Percentiles rank a stretch among this genome's conserved stretches.
Evolutionary conservation across 140 eudicot genomes (phyloP).

Genomic region (Cichorium intybus): DNA sequence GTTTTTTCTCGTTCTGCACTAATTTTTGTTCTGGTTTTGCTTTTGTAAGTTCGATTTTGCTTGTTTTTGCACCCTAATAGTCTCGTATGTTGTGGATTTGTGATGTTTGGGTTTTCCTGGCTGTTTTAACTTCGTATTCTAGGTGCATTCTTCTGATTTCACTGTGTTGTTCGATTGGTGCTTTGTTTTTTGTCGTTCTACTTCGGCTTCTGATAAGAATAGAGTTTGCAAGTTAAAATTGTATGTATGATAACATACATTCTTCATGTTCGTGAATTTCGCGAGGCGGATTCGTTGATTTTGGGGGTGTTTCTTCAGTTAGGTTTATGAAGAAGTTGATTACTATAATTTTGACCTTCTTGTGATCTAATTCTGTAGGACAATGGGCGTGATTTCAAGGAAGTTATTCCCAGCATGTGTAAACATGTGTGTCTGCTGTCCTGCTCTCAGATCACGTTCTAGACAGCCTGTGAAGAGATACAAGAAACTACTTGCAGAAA

Average conservation of each 20-base stretch:
- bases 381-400: constrained; percentile 86
- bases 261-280: not conserved
- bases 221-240: not conserved
- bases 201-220: not conserved
- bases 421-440: constrained; percentile 94
- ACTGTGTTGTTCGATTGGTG: not conserved
- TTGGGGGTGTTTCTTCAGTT: not conserved
- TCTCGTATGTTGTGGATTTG: not conserved
- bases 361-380: constrained; percentile 37
- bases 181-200: not conserved
- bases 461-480: constrained; percentile 94
- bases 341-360: not conserved
- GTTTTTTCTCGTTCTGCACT: not conserved
- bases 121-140: not conserved
- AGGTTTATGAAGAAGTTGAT: not conserved
- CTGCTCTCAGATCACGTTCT: constrained; percentile 88
- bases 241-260: not conserved
- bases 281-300: not conserved
- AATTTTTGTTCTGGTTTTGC: constrained; percentile 6
- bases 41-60: not conserved
- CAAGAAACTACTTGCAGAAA: constrained; percentile 84
- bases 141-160: constrained; percentile 13
- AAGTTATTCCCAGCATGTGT: constrained; percentile 97
- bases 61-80: not conserved
- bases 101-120: not conserved